phyloP scores from a whole-genome alignment of 257 asterid genomes.

The Rhazya stricta region DNA sequence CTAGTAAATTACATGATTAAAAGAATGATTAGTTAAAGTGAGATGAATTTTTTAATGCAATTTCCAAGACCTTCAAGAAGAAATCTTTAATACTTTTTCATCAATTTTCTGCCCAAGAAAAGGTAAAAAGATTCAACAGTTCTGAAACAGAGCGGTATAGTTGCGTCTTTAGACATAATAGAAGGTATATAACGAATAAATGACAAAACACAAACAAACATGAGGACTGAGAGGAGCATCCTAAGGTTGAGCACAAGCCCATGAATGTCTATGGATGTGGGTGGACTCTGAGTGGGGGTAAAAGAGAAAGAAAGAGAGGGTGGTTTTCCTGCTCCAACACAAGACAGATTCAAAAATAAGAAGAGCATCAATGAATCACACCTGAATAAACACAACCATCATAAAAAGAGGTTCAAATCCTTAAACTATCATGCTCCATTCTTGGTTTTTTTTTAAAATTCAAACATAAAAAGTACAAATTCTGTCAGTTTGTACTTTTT shows the following conservation, averaged over 20 bases:
- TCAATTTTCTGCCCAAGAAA: constrained; percentile 67
- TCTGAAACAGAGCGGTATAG: not conserved
- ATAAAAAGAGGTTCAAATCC: not conserved
- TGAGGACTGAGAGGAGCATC: not conserved
- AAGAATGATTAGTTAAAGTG: too few relatives aligned
- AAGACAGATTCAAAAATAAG: not conserved
- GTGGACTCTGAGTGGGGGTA: not conserved
- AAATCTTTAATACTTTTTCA: constrained; percentile 79
- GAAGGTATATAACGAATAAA: too few relatives aligned
- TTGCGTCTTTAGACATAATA: not conserved
- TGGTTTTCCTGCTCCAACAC: not conserved
- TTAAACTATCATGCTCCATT: not conserved
- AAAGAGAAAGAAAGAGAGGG: not conserved
- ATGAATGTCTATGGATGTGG: not conserved
- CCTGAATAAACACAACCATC: not conserved
- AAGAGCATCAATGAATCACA: not conserved
- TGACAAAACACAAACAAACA: not conserved
- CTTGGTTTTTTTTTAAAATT: not conserved
- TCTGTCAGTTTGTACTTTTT: not conserved
- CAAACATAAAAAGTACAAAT: not conserved
- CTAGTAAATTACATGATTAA: too few relatives aligned
- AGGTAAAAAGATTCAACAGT: constrained; percentile 12
- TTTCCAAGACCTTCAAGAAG: constrained; percentile 91
- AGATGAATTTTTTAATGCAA: constrained; percentile 86
- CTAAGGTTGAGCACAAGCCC: not conserved